Evolutionary conservation across 2,329 filamentous ascomycete genomes (phyloP).

Genomic region (Bisporella sp.): DNA sequence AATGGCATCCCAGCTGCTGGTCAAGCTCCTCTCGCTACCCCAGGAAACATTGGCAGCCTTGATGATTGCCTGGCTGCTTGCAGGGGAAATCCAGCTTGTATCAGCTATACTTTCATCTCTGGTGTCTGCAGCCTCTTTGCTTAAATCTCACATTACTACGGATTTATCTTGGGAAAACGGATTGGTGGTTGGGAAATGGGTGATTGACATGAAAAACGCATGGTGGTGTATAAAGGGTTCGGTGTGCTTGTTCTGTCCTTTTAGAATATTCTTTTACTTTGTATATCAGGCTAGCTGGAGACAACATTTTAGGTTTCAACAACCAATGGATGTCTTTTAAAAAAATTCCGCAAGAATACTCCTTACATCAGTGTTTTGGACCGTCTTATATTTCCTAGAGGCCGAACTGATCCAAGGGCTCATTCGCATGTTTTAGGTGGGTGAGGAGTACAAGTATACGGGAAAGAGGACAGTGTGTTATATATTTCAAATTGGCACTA

Average conservation of each 20-base stretch:
- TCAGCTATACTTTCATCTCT: conserved; percentile 7
- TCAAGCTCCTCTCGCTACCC: conserved; percentile 2
- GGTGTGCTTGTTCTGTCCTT: not conserved
- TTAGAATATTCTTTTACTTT: not conserved
- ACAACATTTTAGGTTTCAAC: not conserved
- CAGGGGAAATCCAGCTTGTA: conserved; percentile 7
- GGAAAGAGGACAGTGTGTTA: no score
- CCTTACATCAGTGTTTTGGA: no score
- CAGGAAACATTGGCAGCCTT: conserved; percentile 1
- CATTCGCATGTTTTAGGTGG: no score
- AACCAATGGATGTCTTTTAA: not conserved
- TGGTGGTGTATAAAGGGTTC: not conserved
- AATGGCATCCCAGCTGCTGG: conserved; percentile 2
- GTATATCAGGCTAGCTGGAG: not conserved
- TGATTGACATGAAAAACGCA: not conserved
- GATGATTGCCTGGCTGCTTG: conserved; percentile 8
- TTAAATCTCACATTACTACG: not conserved
- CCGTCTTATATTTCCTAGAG: no score
- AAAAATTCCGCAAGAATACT: no score
- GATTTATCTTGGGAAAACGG: not conserved
- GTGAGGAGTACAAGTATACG: no score
- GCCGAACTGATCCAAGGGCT: no score
- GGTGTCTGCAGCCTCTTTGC: conserved; percentile 7
- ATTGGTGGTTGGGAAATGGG: not conserved
- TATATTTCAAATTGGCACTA: no score